Percentiles rank a stretch among this genome's conserved stretches.
phyloP scores from a whole-genome alignment of 1,284 basidiomycete genomes.

The Ganoderma sinense region DNA sequence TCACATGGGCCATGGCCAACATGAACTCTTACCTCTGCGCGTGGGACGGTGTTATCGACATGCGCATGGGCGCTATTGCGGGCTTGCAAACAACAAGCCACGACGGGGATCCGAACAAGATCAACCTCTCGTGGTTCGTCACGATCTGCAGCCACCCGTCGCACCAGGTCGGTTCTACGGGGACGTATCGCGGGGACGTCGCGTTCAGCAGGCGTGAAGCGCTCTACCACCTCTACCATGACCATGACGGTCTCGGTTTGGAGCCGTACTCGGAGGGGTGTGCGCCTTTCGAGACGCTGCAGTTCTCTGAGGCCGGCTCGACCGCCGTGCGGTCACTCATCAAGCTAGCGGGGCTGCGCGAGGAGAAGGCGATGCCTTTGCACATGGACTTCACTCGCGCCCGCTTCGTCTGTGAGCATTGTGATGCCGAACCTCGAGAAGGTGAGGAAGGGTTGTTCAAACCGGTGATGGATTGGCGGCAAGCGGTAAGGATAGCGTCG shows the following conservation, averaged over 20 bases:
- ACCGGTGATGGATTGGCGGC: neutral
- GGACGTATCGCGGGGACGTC: neutral
- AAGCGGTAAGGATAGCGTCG: neutral
- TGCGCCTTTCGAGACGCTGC: neutral
- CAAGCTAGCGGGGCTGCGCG: neutral
- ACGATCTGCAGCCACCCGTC: neutral
- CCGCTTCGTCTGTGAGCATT: neutral
- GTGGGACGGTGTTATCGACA: neutral
- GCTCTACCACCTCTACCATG: neutral
- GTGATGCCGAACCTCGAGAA: neutral
- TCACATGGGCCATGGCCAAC: neutral
- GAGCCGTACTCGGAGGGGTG: neutral
- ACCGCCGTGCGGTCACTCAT: neutral
- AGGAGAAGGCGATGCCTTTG: neutral
- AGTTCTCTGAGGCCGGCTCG: neutral
- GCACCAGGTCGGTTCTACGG: neutral
- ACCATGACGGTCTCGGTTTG: neutral
- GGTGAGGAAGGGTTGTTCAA: neutral
- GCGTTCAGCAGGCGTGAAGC: conserved; percentile 1
- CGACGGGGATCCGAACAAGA: neutral
- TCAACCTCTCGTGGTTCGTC: conserved; percentile 2
- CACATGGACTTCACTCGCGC: neutral
- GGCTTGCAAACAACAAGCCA: neutral
- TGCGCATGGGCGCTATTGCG: neutral
- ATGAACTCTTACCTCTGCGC: neutral